Evolutionary conservation across 2,329 filamentous ascomycete genomes (phyloP).

Genomic region (Cytospora leucostoma): DNA sequence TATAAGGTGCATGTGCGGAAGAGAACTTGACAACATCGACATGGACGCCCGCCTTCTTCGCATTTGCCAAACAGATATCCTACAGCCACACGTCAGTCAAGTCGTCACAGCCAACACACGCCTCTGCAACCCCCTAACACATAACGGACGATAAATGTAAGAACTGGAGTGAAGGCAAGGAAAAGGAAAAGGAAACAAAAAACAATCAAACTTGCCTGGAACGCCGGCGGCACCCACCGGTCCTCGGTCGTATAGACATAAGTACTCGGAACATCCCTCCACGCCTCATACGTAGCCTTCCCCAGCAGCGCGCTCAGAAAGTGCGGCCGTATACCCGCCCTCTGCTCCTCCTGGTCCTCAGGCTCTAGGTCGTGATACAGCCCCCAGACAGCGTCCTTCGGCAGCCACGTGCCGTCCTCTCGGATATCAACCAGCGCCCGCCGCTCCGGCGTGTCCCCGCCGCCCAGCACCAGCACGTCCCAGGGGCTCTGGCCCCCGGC

Average conservation of each 20-base stretch:
- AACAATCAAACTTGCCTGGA: neutral
- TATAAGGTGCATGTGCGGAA: neutral
- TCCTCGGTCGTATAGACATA: constrained; percentile 8
- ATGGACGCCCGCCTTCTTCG: neutral
- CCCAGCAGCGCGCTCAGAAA: constrained; percentile 1
- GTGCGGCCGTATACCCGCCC: neutral
- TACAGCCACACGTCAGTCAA: neutral
- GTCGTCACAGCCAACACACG: neutral
- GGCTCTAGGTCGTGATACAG: constrained; percentile 9
- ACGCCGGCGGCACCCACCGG: constrained; percentile 2
- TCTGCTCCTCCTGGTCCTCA: constrained; percentile 14
- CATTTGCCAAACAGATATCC: constrained; percentile 8
- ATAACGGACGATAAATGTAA: too few species aligned
- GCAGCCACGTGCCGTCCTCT: constrained; percentile 10
- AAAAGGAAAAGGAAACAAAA: too few species aligned
- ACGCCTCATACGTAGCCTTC: constrained; percentile 11
- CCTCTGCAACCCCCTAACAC: too few species aligned
- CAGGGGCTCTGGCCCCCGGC: constrained; percentile 11
- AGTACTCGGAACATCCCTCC: constrained; percentile 8
- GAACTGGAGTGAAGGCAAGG: too few species aligned
- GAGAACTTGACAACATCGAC: constrained; percentile 1
- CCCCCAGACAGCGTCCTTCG: constrained; percentile 4
- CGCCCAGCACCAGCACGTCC: constrained; percentile 8
- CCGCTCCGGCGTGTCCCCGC: constrained; percentile 9
- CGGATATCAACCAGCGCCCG: constrained; percentile 4